phyloP scores from a whole-genome alignment of 306 rosid genomes.

The Hippophae gyantsensis region DNA sequence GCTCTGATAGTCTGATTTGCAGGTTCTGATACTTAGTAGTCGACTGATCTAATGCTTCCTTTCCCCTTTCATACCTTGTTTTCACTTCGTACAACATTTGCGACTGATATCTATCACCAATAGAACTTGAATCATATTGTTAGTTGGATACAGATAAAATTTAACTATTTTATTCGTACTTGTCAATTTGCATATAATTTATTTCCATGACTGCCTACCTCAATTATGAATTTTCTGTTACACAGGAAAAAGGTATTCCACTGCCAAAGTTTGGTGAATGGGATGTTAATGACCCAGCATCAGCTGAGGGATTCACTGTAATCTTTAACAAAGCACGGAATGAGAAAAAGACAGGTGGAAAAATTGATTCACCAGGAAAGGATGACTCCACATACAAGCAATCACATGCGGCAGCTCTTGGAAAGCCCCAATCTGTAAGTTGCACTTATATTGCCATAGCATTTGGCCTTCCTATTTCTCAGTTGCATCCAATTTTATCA shows the following conservation, averaged over 20 bases:
- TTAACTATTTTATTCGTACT: constrained; percentile 1
- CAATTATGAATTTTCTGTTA: constrained; percentile 6
- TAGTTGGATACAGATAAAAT: background rate
- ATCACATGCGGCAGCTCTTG: constrained; percentile 31
- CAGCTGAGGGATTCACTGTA: constrained; percentile 70
- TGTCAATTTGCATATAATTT: background rate
- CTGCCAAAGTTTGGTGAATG: constrained; percentile 82
- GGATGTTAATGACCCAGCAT: constrained; percentile 76
- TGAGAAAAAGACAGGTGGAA: constrained; percentile 50
- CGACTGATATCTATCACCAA: too few relatives aligned
- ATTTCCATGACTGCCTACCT: background rate
- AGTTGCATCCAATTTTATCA: too few relatives aligned
- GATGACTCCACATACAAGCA: constrained; percentile 31
- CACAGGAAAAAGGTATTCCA: constrained; percentile 47
- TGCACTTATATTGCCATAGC: background rate
- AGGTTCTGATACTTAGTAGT: too few relatives aligned
- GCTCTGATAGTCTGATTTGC: too few relatives aligned
- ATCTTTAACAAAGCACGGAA: constrained; percentile 71
- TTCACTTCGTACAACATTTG: too few relatives aligned
- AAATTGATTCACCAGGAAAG: constrained; percentile 45
- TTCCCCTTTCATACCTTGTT: too few relatives aligned
- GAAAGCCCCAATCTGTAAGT: constrained; percentile 54
- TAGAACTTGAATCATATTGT: too few relatives aligned
- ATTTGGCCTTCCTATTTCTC: too few relatives aligned
- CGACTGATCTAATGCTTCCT: too few relatives aligned